Evolutionary conservation across 768 basidiomycete species (phyloP), one percentile per base, ranked within the genome.

Genomic region (Amanita molliuscula): DNA sequence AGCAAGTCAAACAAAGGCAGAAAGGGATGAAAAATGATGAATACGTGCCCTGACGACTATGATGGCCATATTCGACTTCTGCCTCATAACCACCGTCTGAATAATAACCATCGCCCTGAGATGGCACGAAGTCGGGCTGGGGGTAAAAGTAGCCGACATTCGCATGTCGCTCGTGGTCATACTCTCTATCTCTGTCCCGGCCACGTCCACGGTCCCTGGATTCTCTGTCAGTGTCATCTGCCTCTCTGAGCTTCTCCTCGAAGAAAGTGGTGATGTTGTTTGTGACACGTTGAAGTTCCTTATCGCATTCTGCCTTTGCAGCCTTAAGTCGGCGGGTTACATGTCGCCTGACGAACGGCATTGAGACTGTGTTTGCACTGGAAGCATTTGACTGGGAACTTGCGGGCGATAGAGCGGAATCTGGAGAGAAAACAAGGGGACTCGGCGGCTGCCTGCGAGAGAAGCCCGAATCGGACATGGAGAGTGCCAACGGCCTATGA

Each of bases 291-390:
- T 85, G 83, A 7, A 99, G 80, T 67, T 96, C 92, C 73, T 88
- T 88, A 78, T 99, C 92, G 74, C 95, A 99, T 56, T 89, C 88
- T 45, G 88, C 81, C 73, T 99, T 98, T 51, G 95, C 93, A 3
- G 85, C 86, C 70, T 83, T 87, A 66, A 98, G 81, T 51, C 96
- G 83, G 55, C 91, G 81, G 34, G 87, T 90, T 59, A 98, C 90
- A 71, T 97, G 94, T 49, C 91, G 81, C 54, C 88, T 76, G 55
- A 97, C 88, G 63, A 91, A 90, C 53, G 88, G 88, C 88, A 91
- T 91, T 48, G 88, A 88, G 47, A 91, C 85, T 48, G 84, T 86
- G 63, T 85, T 86, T 23, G 83, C 74, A 46, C 72, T 74, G 4
- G 81, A 79, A 44, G 70, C 70, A 64, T 31, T 31, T 31, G 44